These are phyloP conservation scores for Kwoniella europaea DNA, from an alignment of 768 basidiomycete genomes.

Conservation along the genomic window DNA sequence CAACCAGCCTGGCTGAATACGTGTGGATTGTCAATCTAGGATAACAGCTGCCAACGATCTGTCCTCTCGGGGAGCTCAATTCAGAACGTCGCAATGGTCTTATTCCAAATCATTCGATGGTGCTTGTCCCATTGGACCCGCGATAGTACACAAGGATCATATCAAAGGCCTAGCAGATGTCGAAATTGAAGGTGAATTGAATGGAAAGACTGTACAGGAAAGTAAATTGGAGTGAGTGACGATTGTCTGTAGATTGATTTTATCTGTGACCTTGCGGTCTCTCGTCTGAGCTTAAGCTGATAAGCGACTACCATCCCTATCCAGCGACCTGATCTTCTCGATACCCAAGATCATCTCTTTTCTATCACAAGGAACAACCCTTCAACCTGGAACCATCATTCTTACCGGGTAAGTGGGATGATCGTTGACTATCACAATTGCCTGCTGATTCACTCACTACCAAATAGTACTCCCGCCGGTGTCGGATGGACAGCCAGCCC, in stretches of 20 bases:
- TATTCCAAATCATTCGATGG: slow-evolving; percentile 87
- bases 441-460: too few species aligned
- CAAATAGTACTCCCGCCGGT: slow-evolving; percentile 70
- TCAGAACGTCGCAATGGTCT: slow-evolving; percentile 80
- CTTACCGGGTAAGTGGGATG: slow-evolving; percentile 52
- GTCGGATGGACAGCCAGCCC: slow-evolving; percentile 74
- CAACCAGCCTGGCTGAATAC: too few species aligned
- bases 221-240: slow-evolving; percentile 74
- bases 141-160: slow-evolving; percentile 69
- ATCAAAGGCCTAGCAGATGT: slow-evolving; percentile 73
- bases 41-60: slow-evolving; percentile 61
- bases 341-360: slow-evolving; percentile 68
- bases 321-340: slow-evolving; percentile 79
- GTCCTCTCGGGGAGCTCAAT: slow-evolving; percentile 81
- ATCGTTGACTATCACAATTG: neutral
- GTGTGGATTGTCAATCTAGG: slow-evolving; percentile 53
- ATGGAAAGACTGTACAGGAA: slow-evolving; percentile 72
- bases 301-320: neutral
- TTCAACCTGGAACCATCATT: slow-evolving; percentile 58
- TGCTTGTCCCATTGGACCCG: slow-evolving; percentile 75
- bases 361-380: slow-evolving; percentile 59
- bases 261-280: neutral
- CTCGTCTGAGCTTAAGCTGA: neutral
- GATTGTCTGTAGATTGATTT: too few species aligned
- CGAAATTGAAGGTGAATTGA: slow-evolving; percentile 69